These are phyloP conservation scores for Yamadazyma buinensis DNA, from an alignment of 1,139 yeast species.

Conservation along the genomic window DNA sequence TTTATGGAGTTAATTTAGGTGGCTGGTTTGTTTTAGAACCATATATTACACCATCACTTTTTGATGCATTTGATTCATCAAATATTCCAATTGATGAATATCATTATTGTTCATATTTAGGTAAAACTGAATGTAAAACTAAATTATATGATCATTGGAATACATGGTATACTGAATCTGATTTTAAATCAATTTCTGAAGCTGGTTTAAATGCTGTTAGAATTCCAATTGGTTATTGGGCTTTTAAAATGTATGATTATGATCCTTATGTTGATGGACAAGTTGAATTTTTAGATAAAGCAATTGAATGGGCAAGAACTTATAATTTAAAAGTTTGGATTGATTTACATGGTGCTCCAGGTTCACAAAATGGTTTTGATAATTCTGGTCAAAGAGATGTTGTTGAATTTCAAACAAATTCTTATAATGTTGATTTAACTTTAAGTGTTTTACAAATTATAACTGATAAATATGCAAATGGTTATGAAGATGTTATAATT, in stretches of 20 bases:
- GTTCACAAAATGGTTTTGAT: constrained; percentile 97
- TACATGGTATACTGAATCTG: constrained; percentile 72
- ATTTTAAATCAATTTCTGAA: constrained; percentile 55
- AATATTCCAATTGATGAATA: constrained; percentile 81
- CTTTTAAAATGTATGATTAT: constrained; percentile 55
- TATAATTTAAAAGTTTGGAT: constrained; percentile 76
- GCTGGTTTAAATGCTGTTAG: constrained; percentile 83
- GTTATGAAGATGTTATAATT: constrained; percentile 66
- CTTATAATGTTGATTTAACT: constrained; percentile 49
- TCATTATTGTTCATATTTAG: constrained; percentile 61
- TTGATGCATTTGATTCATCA: constrained; percentile 46
- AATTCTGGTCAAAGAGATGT: constrained; percentile 83
- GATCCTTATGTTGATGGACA: constrained; percentile 95
- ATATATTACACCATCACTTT: constrained; percentile 80
- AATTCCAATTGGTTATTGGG: constrained; percentile 97
- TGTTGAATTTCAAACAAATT: constrained; percentile 50
- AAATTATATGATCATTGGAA: constrained; percentile 72
- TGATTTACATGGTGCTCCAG: constrained; percentile 94
- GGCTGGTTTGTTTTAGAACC: constrained; percentile 91
- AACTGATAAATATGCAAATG: constrained; percentile 58
- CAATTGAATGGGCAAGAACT: constrained; percentile 70
- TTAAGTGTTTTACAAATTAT: constrained; percentile 46
- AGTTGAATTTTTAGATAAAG: constrained; percentile 64
- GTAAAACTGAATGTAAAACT: constrained; percentile 51
- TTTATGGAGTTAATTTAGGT: constrained; percentile 82